Base-by-base conservation (phyloP, 2,329 filamentous ascomycete genomes). In the Atkinsonella texensis region DNA sequence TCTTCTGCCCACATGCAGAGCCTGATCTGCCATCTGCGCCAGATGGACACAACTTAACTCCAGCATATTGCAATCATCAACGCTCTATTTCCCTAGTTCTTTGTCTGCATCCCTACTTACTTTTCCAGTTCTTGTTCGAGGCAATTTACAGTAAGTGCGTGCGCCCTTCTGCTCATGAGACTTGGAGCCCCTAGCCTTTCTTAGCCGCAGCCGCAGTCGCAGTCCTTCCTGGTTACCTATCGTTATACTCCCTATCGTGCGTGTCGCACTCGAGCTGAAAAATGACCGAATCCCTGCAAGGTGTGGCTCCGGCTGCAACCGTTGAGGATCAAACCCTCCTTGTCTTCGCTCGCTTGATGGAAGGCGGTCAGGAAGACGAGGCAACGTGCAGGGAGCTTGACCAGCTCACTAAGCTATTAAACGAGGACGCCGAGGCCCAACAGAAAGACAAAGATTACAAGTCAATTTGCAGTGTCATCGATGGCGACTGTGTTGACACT, bases 281-380 rank as follows among this genome's bases (percentile, higher is more conserved):
- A 53, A 70, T 71, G 69, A 63, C 65, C 54, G 65, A 67, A 54
- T 62, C 62, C 28, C 53, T 63, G 13, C 63, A 63, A 58, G 55
- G 54, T 47, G 59, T 63, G 39, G 58, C 56, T 38, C 61, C 63
- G 43, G 60, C 64, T 39, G 63, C 62, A 39, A 67, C 66, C 59
- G 47, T 79, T 69, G 69, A 77, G 59, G 83, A 87, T 62, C 74
- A 84, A 61, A 84, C 85, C 52, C 79, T 85, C 61, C 79, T 95
- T 52, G 83, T 91, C 58, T 81, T 96, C 58, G 90, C 90, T 23
- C 85, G 87, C 61, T 74, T 96, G 59, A 94, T 96, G 83, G 88
- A 94, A 65, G 89, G 88, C 44, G 89, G 89, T 50, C 81, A 90
- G 60, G 88, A 95, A 59, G 87, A 87, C 62, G 80, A 82, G 52